Percentiles rank a stretch among this genome's conserved stretches.
These are phyloP conservation scores for Arthrinium puccinioides DNA, from an alignment of 2,329 filamentous ascomycete species.

Conservation along the genomic window DNA sequence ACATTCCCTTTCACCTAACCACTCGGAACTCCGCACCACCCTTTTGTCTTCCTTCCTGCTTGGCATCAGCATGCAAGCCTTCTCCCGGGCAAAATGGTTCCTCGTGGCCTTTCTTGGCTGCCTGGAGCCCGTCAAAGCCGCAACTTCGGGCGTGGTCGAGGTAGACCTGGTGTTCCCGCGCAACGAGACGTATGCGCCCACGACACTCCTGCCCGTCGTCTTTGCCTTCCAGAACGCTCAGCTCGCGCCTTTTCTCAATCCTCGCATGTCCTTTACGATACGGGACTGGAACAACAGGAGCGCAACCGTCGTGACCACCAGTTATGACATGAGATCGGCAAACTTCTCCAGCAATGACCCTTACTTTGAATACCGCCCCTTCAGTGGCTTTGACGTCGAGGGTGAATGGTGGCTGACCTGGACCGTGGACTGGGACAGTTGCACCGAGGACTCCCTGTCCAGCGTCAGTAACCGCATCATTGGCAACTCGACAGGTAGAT, in stretches of 20 bases:
- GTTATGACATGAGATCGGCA: neutral
- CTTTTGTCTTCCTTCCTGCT: too few species aligned
- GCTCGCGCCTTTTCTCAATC: conserved; percentile 4
- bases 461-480: neutral
- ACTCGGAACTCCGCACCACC: too few species aligned
- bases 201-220: conserved; percentile 13
- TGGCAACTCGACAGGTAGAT: too few species aligned
- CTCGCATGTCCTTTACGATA: neutral
- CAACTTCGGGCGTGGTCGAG: conserved; percentile 8
- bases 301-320: neutral
- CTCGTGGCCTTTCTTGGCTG: conserved; percentile 1
- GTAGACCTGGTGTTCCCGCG: conserved; percentile 18
- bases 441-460: neutral
- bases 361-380: neutral
- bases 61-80: conserved; percentile 1
- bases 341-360: conserved; percentile 1
- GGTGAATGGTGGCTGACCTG: neutral
- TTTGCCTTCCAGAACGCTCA: conserved; percentile 16
- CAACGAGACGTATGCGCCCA: conserved; percentile 17
- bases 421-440: conserved; percentile 1
- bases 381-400: neutral
- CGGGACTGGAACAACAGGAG: conserved; percentile 3
- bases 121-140: neutral
- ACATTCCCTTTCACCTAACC: too few species aligned
- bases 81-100: neutral